Conservation (phyloP, 1,284 basidiomycete species). For the Cryptococcus sp. region DNA sequence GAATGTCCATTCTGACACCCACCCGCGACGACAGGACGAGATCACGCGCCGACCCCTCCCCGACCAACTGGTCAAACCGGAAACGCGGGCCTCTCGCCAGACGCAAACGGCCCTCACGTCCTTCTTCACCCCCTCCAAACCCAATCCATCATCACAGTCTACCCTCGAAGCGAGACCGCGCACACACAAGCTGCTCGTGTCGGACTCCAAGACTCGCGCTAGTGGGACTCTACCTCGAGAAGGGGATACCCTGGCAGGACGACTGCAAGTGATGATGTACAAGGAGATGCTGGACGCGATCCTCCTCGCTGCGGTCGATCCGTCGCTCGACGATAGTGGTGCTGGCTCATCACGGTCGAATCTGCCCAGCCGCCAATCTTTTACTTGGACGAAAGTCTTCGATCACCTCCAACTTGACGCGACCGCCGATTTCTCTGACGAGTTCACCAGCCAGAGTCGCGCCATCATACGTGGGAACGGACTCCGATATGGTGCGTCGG, state of each 20-base stretch:
- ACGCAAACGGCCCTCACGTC: constrained; percentile 36
- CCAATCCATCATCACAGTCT: constrained; percentile 4
- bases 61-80: constrained; percentile 31
- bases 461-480: constrained; percentile 52
- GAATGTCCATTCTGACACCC: no score
- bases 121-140: constrained; percentile 37
- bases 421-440: constrained; percentile 57
- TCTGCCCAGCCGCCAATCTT: constrained; percentile 14
- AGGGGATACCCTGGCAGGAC: constrained; percentile 65
- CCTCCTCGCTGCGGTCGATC: constrained; percentile 17
- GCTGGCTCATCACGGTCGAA: neutral
- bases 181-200: constrained; percentile 58
- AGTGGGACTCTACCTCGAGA: constrained; percentile 61
- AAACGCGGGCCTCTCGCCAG: constrained; percentile 17
- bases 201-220: constrained; percentile 76
- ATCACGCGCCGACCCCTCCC: constrained; percentile 51
- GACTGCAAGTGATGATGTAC: constrained; percentile 83
- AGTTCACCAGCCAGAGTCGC: constrained; percentile 61
- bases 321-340: neutral
- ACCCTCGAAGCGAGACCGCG: constrained; percentile 1
- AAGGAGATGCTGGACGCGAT: constrained; percentile 65
- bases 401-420: constrained; percentile 58
- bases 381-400: constrained; percentile 56
- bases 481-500: constrained; percentile 29
- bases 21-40: constrained; percentile 57